phyloP scores from a whole-genome alignment of 495 filamentous ascomycete species.

The Filosporella fistucella region DNA sequence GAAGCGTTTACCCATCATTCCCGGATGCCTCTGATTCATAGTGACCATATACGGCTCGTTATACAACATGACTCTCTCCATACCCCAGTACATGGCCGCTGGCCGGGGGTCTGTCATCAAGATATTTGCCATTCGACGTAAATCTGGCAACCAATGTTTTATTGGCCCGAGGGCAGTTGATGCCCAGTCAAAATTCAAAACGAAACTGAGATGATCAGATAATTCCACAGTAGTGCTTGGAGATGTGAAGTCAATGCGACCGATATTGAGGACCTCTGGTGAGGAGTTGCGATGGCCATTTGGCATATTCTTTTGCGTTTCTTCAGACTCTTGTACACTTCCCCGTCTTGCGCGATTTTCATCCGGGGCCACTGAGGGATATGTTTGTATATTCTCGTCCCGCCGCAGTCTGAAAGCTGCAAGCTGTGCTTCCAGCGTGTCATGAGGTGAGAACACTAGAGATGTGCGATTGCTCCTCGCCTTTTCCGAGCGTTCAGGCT shows the following conservation, averaged over 20 bases:
- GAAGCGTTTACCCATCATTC: conserved; percentile 14
- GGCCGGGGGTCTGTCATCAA: conserved; percentile 15
- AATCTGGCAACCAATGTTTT: conserved; percentile 6
- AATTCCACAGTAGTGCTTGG: background rate
- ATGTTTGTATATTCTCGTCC: conserved; percentile 2
- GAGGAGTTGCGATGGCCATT: no score
- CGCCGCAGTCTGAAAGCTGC: background rate
- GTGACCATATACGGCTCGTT: conserved; percentile 11
- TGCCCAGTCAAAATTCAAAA: conserved; percentile 16
- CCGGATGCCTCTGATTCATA: conserved; percentile 8
- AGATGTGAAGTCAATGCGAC: conserved; percentile 11
- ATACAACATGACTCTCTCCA: conserved; percentile 7
- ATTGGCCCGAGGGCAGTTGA: conserved; percentile 13
- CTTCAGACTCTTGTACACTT: background rate
- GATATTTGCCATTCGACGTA: conserved; percentile 14
- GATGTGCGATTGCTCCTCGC: background rate
- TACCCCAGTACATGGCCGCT: conserved; percentile 15
- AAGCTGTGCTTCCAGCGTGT: conserved; percentile 5
- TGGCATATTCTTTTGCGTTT: no score
- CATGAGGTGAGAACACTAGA: background rate
- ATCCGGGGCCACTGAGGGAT: conserved; percentile 4
- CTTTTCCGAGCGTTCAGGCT: background rate
- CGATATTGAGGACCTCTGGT: no score
- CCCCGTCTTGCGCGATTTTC: no score
- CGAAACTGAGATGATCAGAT: conserved; percentile 5